A percentile compares a stretch with the other conserved stretches of the same genome.
These are phyloP conservation scores for Alternaria atra DNA, from an alignment of 2,329 filamentous ascomycete species.

Conservation along the genomic window DNA sequence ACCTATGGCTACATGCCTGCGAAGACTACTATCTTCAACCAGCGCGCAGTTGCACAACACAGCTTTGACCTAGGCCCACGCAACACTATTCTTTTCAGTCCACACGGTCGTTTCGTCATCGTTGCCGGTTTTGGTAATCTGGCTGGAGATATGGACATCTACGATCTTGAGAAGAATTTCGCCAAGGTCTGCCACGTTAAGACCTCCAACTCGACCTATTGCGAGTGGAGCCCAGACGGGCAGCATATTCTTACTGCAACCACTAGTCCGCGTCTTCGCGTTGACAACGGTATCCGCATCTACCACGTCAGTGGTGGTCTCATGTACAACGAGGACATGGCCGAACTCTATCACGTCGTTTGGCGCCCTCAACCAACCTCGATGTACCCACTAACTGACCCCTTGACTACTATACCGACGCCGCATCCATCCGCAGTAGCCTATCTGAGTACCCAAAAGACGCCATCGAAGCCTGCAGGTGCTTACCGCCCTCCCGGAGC, in stretches of 20 bases:
- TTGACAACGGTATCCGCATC: conserved; percentile 95
- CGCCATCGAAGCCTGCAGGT: conserved; percentile 94
- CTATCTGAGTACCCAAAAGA: conserved; percentile 87
- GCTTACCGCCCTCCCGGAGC: conserved; percentile 96
- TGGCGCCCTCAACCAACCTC: conserved; percentile 81
- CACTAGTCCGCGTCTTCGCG: conserved; percentile 90
- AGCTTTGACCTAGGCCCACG: conserved; percentile 86
- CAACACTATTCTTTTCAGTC: conserved; percentile 95
- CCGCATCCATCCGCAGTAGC: conserved; percentile 84
- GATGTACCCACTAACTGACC: conserved; percentile 71
- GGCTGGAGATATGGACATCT: conserved; percentile 96
- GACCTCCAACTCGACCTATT: conserved; percentile 93
- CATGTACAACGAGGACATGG: conserved; percentile 96
- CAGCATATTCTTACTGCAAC: conserved; percentile 97
- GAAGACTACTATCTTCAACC: conserved; percentile 98
- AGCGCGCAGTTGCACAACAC: conserved; percentile 81
- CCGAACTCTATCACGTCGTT: conserved; percentile 85
- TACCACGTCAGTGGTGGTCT: conserved; percentile 90
- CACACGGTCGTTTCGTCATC: conserved; percentile 89
- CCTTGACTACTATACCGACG: conserved; percentile 75
- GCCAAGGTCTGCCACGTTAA: conserved; percentile 92
- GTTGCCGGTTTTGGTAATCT: conserved; percentile 97
- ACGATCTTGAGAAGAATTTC: conserved; percentile 94
- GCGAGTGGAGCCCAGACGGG: conserved; percentile 96
- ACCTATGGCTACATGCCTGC: conserved; percentile 99